These are phyloP conservation scores for Rutidosis leptorrhynchoides DNA, from an alignment of 129 eudicot genomes.

Conservation along the genomic window DNA sequence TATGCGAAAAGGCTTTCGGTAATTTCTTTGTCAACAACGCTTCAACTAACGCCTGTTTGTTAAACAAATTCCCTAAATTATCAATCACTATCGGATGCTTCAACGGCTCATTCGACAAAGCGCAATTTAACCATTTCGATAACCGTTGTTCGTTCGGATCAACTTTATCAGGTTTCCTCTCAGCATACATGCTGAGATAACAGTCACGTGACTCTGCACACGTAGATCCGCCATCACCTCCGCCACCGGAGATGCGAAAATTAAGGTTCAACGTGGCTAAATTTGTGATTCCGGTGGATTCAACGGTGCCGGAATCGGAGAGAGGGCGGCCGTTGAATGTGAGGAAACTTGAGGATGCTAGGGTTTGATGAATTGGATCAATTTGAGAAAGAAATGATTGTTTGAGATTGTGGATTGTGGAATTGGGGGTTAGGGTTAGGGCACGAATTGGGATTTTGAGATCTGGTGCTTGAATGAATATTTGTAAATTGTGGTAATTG, in stretches of 20 bases:
- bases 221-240: constrained; percentile 94
- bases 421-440: constrained; percentile 52
- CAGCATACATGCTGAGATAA: constrained; percentile 84
- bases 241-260: constrained; percentile 61
- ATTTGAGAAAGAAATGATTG: constrained; percentile 31
- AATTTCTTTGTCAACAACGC: constrained; percentile 56
- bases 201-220: constrained; percentile 97
- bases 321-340: constrained; percentile 61
- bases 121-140: constrained; percentile 75
- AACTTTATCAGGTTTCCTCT: constrained; percentile 76
- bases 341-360: constrained; percentile 38
- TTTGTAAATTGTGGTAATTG: constrained; percentile 27
- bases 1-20: constrained; percentile 67
- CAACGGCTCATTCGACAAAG: constrained; percentile 77
- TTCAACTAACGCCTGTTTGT: constrained; percentile 76
- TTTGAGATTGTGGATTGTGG: constrained; percentile 48
- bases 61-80: constrained; percentile 75
- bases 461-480: constrained; percentile 51
- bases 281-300: constrained; percentile 29
- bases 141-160: constrained; percentile 80
- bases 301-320: constrained; percentile 38
- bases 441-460: constrained; percentile 46
- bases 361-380: constrained; percentile 15
- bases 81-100: constrained; percentile 76
- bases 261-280: constrained; percentile 45